Base-by-base conservation (phyloP, 306 rosid species). In the Glycine latifolia region DNA sequence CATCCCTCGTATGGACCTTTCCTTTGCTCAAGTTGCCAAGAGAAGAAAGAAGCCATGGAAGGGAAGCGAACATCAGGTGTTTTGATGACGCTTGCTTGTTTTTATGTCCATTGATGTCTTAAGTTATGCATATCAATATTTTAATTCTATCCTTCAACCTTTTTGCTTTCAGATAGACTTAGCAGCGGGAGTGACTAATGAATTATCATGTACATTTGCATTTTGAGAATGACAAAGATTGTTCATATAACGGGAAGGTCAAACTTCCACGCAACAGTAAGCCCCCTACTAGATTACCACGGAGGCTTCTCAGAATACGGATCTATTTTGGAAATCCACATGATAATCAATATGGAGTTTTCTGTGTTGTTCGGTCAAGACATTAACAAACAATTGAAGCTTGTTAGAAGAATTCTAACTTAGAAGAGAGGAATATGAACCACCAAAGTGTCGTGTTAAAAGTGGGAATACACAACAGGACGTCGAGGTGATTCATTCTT, bases 1-100 rank as follows among this genome's bases (percentile, higher is more conserved):
- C 97, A 98, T 33, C 97, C 98, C 8, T 96, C 98, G 97, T 97
- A 96, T 81, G 99, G 99, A 67, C 99, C 99, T 70, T 96, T 96
- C 86, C 95, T 96, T 76, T 96, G 99, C 78, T 43, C 13, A 56
- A 89, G 97, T 91, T 96, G 99, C 85, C 98, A 94, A 77, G 98
- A 86, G 87, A 96, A 96, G 89, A 94, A 89, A 88, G 98, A 92
- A 81, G 99, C 99, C 79, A 96, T 96, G 99, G 99, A 96, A 87
- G 99, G 98, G 79, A 94, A 91, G 85, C 88, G 90, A 92, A 71
- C 82, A 15, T 83, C 90, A 44, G 98, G 98, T 86, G 71, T 87
- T 88, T 80, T 48, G 75, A 79, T 14, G 20, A 31, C 33, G 3
- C 5, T 62, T 75, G 59, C 58, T 69, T 8, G 4, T 70, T 33